Base-by-base conservation (phyloP, 1,284 basidiomycete species). In the Agroathelia rolfsii region DNA sequence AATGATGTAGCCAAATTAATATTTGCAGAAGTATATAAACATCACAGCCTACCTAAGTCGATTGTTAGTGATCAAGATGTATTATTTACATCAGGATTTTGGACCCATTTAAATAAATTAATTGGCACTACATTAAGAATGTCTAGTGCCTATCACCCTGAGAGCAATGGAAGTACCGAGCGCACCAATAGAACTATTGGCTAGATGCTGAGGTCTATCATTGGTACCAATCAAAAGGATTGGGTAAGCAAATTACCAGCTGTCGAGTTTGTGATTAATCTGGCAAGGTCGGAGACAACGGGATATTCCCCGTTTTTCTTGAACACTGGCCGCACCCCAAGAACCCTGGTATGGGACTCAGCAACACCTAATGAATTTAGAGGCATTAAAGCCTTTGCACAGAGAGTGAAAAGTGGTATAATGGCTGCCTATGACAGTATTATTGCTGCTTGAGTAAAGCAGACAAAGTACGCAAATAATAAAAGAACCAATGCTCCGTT, bases 111-210 rank as follows among this genome's bases (percentile, higher is more conserved):
- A 0, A 49, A 58, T 22, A 29, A 45, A 6, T 11, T 60, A 6
- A 17, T 60, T 2, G 57, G 58, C 2, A 48, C 50, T 0, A 53
- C 51, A 28, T 41, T 63, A 0, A 36, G 55, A 3, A 59, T 66
- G 55, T 67, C 62, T 0, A 65, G 54, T 0, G 50, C 59, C 4
- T 66, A 58, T 35, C 64, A 68, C 24, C 63, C 59, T 0, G 57
- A 68, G 35, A 66, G 49, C 2, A 60, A 64, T 38, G 51, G 61
- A 3, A 41, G 44, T 5, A 55, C 52, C 0, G 58, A 63, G 37
- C 37, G 48, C 0, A 42, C 41, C 0, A 61, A 56, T 23, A 30
- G 41, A 0, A 46, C 41, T 3, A 43, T 60, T 4, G 40, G 30
- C 0, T 52, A 60, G 28, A 59, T 60, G 6, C 36, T 61, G 14